Percentiles rank a stretch among this genome's conserved stretches.
These are phyloP conservation scores for Mariannaea sp. DNA, from an alignment of 2,329 filamentous ascomycete species.

Conservation along the genomic window DNA sequence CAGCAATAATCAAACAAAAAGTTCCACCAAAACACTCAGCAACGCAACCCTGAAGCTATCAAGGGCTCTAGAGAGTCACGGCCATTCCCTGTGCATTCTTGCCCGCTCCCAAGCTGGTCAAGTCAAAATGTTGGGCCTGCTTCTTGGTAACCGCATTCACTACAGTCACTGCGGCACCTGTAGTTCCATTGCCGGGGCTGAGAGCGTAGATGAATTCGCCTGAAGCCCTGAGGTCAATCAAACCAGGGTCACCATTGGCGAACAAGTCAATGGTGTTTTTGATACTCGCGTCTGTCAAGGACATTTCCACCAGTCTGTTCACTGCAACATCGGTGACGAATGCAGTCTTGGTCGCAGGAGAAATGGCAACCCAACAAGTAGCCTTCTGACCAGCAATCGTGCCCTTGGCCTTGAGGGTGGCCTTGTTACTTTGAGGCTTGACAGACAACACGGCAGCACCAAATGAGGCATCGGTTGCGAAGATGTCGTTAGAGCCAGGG, in stretches of 20 bases:
- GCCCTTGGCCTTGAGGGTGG: slow-evolving; percentile 45
- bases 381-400: slow-evolving; percentile 55
- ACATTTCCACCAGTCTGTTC: slow-evolving; percentile 63
- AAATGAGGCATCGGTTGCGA: slow-evolving; percentile 63
- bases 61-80: not conserved
- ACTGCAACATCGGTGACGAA: slow-evolving; percentile 62
- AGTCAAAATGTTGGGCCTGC: slow-evolving; percentile 41
- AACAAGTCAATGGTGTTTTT: slow-evolving; percentile 48
- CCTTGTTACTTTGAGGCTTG: slow-evolving; percentile 39
- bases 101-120: slow-evolving; percentile 30
- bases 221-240: slow-evolving; percentile 58
- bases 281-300: slow-evolving; percentile 53
- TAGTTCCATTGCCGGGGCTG: slow-evolving; percentile 55
- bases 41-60: no score
- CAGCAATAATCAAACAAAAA: no score
- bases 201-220: slow-evolving; percentile 64
- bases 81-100: slow-evolving; percentile 8
- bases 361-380: slow-evolving; percentile 63
- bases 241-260: slow-evolving; percentile 54
- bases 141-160: slow-evolving; percentile 41
- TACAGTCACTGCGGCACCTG: slow-evolving; percentile 44
- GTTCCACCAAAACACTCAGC: no score
- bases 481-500: slow-evolving; percentile 50
- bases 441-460: slow-evolving; percentile 56
- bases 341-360: slow-evolving; percentile 51